Conservation (phyloP, 2,329 filamentous ascomycete genomes). For the Diaporthe sp. region DNA sequence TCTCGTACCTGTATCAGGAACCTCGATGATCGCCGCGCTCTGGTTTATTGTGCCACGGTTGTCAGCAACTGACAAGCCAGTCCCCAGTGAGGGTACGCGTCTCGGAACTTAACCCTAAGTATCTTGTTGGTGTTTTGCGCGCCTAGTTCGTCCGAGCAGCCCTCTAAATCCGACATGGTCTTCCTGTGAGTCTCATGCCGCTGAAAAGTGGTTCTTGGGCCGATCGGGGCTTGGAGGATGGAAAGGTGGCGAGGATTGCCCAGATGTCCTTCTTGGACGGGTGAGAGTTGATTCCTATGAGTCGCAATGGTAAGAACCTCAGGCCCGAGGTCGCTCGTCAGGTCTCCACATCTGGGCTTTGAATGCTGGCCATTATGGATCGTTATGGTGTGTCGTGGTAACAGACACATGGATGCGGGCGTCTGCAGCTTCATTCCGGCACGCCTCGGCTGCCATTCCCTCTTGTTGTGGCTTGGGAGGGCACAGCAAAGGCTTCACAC, state of each 20-base stretch:
- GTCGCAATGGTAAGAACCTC: constrained; percentile 81
- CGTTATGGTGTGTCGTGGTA: constrained; percentile 48
- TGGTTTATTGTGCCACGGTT: constrained; percentile 57
- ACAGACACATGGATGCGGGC: constrained; percentile 42
- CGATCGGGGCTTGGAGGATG: constrained; percentile 55
- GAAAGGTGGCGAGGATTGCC: constrained; percentile 67
- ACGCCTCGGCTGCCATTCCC: constrained; percentile 43
- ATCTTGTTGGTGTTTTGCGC: constrained; percentile 82
- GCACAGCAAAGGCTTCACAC: constrained; percentile 63
- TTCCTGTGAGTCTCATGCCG: constrained; percentile 54
- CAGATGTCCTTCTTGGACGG: constrained; percentile 67
- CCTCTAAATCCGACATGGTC: constrained; percentile 69
- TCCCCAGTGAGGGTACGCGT: constrained; percentile 70
- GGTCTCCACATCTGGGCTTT: constrained; percentile 74
- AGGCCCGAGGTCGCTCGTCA: constrained; percentile 81
- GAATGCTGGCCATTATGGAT: constrained; percentile 63
- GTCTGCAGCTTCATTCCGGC: constrained; percentile 16
- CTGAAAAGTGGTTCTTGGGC: constrained; percentile 65
- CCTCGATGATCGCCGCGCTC: constrained; percentile 62
- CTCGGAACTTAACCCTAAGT: constrained; percentile 99
- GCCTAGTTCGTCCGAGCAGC: constrained; percentile 75
- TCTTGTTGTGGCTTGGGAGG: constrained; percentile 57
- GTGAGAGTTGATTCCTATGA: constrained; percentile 78
- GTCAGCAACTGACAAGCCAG: constrained; percentile 58
- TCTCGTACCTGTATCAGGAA: constrained; percentile 73